These are phyloP conservation scores for Colletotrichum viniferum DNA, from an alignment of 2,329 filamentous ascomycete species.

Conservation along the genomic window DNA sequence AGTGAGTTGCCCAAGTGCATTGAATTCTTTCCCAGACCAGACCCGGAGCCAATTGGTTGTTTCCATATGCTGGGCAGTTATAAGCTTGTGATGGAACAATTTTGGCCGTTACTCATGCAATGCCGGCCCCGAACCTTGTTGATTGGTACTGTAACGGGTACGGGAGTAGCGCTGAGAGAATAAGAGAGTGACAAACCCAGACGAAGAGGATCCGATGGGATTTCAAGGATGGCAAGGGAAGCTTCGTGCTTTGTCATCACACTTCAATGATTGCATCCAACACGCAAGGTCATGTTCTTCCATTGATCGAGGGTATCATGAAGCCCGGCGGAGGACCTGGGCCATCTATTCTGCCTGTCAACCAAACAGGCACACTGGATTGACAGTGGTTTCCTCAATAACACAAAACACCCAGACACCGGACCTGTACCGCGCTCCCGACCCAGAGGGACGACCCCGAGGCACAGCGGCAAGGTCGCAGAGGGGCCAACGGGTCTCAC, in stretches of 20 bases:
- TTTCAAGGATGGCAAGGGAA: background rate
- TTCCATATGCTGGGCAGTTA: background rate
- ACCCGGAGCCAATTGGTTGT: background rate
- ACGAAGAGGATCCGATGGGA: background rate
- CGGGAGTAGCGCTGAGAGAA: background rate
- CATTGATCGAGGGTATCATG: slow-evolving; percentile 18
- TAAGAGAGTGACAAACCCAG: background rate
- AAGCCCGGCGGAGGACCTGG: slow-evolving; percentile 8
- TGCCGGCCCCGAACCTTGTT: background rate
- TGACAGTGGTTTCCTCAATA: background rate
- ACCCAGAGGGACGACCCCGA: background rate
- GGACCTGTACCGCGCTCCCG: background rate
- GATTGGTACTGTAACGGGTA: background rate
- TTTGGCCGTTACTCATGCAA: background rate
- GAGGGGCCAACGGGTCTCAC: slow-evolving; percentile 3
- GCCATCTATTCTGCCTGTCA: slow-evolving; percentile 8
- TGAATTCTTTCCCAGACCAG: background rate
- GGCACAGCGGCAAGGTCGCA: background rate
- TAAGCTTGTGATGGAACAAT: background rate
- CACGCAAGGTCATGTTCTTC: slow-evolving; percentile 4
- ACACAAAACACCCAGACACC: slow-evolving; percentile 13
- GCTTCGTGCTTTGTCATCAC: background rate
- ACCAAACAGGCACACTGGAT: background rate
- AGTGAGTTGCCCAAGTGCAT: background rate
- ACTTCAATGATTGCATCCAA: background rate